A percentile compares a stretch with the other conserved stretches of the same genome.
These are phyloP conservation scores for Lactarius tabidus DNA, from an alignment of 768 basidiomycete species.

Conservation along the genomic window DNA sequence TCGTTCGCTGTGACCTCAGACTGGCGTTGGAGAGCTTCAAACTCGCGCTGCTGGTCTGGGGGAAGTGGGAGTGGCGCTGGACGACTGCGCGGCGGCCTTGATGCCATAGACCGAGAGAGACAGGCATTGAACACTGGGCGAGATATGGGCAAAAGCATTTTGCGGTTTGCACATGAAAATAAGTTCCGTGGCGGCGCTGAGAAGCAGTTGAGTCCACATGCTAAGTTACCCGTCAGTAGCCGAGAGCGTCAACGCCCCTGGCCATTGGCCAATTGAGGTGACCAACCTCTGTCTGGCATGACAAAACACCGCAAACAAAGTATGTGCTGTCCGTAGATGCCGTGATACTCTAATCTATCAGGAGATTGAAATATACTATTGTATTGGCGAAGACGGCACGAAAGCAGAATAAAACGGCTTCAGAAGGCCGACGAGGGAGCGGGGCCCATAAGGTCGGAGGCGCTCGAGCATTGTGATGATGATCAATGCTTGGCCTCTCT, in stretches of 20 bases:
- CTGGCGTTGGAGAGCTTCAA: constrained; percentile 74
- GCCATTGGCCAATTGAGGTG: not conserved
- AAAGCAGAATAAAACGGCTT: not conserved
- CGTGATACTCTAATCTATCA: not conserved
- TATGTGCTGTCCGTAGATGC: not conserved
- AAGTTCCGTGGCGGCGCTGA: not conserved
- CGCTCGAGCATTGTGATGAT: constrained; percentile 5
- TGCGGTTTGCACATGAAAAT: not conserved
- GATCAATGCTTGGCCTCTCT: constrained; percentile 11
- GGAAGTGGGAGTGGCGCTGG: constrained; percentile 78
- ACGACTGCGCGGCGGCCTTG: constrained; percentile 41
- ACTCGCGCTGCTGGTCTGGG: constrained; percentile 72
- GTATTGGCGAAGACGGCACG: not conserved
- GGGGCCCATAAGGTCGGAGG: not conserved
- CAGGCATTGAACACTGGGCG: not conserved
- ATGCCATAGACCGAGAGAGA: constrained; percentile 24
- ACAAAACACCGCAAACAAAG: not conserved
- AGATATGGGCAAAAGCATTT: not conserved
- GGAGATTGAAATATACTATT: not conserved
- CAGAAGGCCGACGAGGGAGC: not conserved
- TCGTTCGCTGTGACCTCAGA: constrained; percentile 41
- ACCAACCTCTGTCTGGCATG: not conserved
- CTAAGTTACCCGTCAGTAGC: not conserved
- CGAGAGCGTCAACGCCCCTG: constrained; percentile 1
- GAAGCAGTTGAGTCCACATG: not conserved